Conservation (phyloP, 2,329 filamentous ascomycete genomes). For the Aspergillus sclerotialis region DNA sequence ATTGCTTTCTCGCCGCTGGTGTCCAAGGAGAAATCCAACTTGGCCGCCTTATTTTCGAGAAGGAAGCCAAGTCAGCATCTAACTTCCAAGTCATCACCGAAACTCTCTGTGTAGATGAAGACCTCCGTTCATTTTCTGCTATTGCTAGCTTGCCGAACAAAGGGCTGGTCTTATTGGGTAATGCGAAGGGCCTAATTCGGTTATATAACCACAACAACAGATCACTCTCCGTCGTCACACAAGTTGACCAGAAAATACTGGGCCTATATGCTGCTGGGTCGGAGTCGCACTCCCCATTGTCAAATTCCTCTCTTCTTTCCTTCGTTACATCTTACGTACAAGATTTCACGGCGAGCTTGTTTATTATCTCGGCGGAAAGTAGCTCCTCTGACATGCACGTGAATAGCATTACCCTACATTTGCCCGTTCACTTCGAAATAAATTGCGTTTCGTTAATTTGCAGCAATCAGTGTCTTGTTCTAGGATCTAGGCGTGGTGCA, state of each 20-base stretch:
- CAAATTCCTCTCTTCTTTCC: conserved; percentile 9
- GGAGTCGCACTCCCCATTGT: conserved; percentile 1
- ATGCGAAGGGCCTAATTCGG: conserved; percentile 24
- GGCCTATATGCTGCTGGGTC: conserved; percentile 20
- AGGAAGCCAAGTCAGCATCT: conserved; percentile 2
- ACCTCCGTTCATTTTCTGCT: conserved; percentile 23
- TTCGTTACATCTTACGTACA: conserved; percentile 22
- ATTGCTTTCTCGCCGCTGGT: conserved; percentile 26
- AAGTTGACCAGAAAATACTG: conserved; percentile 21
- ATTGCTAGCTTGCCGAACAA: conserved; percentile 22
- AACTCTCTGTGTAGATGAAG: conserved; percentile 19
- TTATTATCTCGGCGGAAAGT: conserved; percentile 13
- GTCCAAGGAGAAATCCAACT: conserved; percentile 24
- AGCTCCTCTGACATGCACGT: conserved; percentile 35
- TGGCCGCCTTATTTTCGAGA: conserved; percentile 15
- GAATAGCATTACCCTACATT: conserved; percentile 14
- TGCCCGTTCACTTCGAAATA: conserved; percentile 43
- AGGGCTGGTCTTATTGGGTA: conserved; percentile 29
- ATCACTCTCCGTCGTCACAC: conserved; percentile 18
- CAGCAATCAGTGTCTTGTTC: conserved; percentile 30
- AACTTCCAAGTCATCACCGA: conserved; percentile 18
- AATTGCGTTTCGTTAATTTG: conserved; percentile 41
- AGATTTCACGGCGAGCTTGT: conserved; percentile 21
- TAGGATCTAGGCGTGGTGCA: conserved; percentile 52
- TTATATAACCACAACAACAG: conserved; percentile 27